These are phyloP conservation scores for Monosporascus sp. DNA, from an alignment of 2,329 filamentous ascomycete genomes.

Conservation along the genomic window DNA sequence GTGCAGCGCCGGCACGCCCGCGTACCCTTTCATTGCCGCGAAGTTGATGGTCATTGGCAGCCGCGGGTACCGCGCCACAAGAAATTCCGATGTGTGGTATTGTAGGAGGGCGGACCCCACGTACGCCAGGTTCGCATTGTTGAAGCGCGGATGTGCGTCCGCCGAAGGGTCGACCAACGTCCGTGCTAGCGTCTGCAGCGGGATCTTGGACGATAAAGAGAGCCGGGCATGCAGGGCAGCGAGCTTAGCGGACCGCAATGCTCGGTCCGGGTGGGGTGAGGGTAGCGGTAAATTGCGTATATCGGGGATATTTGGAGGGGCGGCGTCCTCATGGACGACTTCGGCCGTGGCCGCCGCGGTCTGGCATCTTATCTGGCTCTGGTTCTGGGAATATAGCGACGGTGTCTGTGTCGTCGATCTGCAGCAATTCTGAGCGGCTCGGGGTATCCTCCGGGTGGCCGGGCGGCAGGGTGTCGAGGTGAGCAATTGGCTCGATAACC, in stretches of 20 bases:
- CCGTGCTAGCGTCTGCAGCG: slow-evolving; percentile 78
- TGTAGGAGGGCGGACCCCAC: slow-evolving; percentile 78
- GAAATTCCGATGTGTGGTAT: slow-evolving; percentile 83
- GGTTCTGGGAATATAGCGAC: slow-evolving; percentile 6
- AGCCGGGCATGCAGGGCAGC: slow-evolving; percentile 88
- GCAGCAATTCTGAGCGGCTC: slow-evolving; percentile 1
- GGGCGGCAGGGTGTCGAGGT: slow-evolving; percentile 34
- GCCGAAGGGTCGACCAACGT: slow-evolving; percentile 82
- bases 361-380: slow-evolving; percentile 19
- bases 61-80: slow-evolving; percentile 84
- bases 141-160: slow-evolving; percentile 73
- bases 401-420: slow-evolving; percentile 11
- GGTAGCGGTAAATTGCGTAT: slow-evolving; percentile 44
- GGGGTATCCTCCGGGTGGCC: slow-evolving; percentile 31
- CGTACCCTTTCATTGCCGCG: slow-evolving; percentile 78
- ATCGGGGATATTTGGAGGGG: slow-evolving; percentile 9
- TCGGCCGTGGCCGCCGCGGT: slow-evolving; percentile 13
- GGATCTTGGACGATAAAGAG: slow-evolving; percentile 72
- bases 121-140: slow-evolving; percentile 78
- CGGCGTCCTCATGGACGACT: slow-evolving; percentile 18
- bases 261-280: slow-evolving; percentile 64
- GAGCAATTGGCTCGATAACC: slow-evolving; percentile 57
- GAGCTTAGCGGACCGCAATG: slow-evolving; percentile 76
- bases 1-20: slow-evolving; percentile 68
- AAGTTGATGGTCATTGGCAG: slow-evolving; percentile 85